Percentiles rank a stretch among this genome's conserved stretches.
Evolutionary conservation across 371 early-diverging fungal species (phyloP).

Genomic region (Batrachochytrium dendrobatidis): DNA sequence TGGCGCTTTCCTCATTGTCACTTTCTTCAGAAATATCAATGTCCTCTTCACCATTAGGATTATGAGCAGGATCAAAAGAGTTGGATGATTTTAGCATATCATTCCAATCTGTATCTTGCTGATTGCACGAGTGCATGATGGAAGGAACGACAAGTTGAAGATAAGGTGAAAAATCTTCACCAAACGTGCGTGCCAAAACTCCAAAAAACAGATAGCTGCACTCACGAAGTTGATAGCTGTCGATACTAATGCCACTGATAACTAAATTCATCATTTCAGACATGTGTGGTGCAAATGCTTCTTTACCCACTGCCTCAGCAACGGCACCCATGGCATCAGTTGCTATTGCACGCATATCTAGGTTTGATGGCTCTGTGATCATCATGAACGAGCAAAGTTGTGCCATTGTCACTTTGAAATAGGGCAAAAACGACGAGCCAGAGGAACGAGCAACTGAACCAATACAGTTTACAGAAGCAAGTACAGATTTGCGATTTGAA

Average conservation of each 20-base stretch:
- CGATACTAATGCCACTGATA: conserved; percentile 65
- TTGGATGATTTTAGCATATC: not conserved
- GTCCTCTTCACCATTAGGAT: too few species aligned
- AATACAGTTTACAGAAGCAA: conserved; percentile 71
- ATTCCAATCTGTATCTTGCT: conserved; percentile 54
- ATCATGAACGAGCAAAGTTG: conserved; percentile 67
- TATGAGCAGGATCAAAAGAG: too few species aligned
- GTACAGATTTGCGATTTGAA: conserved; percentile 41
- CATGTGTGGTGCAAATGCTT: conserved; percentile 67
- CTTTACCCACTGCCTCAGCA: conserved; percentile 81
- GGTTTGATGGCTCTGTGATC: conserved; percentile 54
- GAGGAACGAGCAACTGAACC: conserved; percentile 85
- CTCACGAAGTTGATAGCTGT: conserved; percentile 68
- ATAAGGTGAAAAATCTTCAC: conserved; percentile 72
- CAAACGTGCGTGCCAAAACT: conserved; percentile 71
- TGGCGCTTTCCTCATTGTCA: conserved; percentile 53
- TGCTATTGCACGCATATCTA: conserved; percentile 75
- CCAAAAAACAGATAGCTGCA: conserved; percentile 83
- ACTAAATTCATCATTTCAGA: conserved; percentile 67
- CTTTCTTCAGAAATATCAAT: conserved; percentile 43
- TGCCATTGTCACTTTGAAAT: conserved; percentile 65
- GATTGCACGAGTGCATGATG: conserved; percentile 62
- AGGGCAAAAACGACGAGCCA: conserved; percentile 61
- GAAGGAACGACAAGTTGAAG: conserved; percentile 67
- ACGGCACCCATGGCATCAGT: conserved; percentile 79